These are phyloP conservation scores for Lagenidium giganteum DNA, from an alignment of 352 stramenopile species.

Conservation along the genomic window DNA sequence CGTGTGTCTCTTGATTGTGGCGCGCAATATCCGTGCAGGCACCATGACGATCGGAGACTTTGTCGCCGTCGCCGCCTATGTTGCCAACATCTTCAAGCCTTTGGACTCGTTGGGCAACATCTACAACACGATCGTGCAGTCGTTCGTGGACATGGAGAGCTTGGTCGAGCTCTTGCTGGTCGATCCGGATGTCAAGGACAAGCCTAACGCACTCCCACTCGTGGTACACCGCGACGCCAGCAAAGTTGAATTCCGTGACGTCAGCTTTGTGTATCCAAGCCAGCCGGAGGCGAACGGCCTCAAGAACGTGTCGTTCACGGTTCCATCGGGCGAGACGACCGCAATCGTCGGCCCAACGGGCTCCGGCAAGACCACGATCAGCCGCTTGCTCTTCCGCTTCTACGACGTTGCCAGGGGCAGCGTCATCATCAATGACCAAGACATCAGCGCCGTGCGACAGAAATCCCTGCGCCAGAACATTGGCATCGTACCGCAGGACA, in stretches of 20 bases:
- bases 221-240: constrained; percentile 31
- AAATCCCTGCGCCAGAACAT: constrained; percentile 87
- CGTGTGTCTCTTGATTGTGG: constrained; percentile 65
- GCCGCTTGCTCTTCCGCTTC: constrained; percentile 93
- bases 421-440: constrained; percentile 85
- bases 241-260: constrained; percentile 89
- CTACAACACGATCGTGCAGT: constrained; percentile 96
- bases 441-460: constrained; percentile 85
- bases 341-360: constrained; percentile 92
- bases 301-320: constrained; percentile 72
- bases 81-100: constrained; percentile 94
- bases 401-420: constrained; percentile 89
- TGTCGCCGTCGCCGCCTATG: constrained; percentile 93
- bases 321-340: constrained; percentile 80
- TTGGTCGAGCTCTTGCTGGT: constrained; percentile 93
- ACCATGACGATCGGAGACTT: constrained; percentile 92
- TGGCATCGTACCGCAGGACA: constrained; percentile 96
- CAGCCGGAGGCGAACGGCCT: constrained; percentile 83
- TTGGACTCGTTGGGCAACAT: constrained; percentile 95
- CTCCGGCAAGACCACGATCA: constrained; percentile 93
- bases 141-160: constrained; percentile 96
- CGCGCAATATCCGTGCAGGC: constrained; percentile 36
- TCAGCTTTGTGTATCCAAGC: constrained; percentile 90
- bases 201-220: constrained; percentile 57
- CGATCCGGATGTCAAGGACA: constrained; percentile 90